Evolutionary conservation across 371 early-diverging fungal species (phyloP).

Genomic region (Thermomucor indicae-seudaticae): DNA sequence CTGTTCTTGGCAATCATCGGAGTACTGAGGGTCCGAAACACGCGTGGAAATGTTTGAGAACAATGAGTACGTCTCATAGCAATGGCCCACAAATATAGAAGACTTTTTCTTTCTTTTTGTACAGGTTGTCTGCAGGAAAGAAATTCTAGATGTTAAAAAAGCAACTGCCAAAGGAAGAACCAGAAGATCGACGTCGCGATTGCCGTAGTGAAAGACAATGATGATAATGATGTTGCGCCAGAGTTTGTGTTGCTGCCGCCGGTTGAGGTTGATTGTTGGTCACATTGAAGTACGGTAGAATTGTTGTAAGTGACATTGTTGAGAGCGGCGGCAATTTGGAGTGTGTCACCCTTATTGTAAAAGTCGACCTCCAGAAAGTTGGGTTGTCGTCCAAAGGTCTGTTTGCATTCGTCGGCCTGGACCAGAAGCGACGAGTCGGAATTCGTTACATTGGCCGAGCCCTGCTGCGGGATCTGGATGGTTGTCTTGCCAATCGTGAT

Average conservation of each 20-base stretch:
- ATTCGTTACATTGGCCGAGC: constrained; percentile 48
- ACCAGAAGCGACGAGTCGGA: constrained; percentile 26
- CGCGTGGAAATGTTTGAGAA: too few species aligned
- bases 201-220: too few species aligned
- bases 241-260: background rate
- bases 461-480: constrained; percentile 51
- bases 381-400: constrained; percentile 51
- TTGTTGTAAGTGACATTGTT: constrained; percentile 58
- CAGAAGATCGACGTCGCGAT: too few species aligned
- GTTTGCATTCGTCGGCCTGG: constrained; percentile 41
- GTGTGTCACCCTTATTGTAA: constrained; percentile 59
- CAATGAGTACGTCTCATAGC: too few species aligned
- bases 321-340: constrained; percentile 52
- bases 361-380: constrained; percentile 77
- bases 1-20: too few species aligned
- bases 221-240: too few species aligned
- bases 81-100: too few species aligned
- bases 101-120: too few species aligned
- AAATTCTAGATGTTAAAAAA: too few species aligned
- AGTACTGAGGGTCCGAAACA: too few species aligned
- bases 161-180: too few species aligned
- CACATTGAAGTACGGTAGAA: constrained; percentile 3
- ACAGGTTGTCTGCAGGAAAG: too few species aligned
- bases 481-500: constrained; percentile 22
- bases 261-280: background rate